Base-by-base conservation (phyloP, 2,329 filamentous ascomycete species). In the Fusarium oligoseptatum region DNA sequence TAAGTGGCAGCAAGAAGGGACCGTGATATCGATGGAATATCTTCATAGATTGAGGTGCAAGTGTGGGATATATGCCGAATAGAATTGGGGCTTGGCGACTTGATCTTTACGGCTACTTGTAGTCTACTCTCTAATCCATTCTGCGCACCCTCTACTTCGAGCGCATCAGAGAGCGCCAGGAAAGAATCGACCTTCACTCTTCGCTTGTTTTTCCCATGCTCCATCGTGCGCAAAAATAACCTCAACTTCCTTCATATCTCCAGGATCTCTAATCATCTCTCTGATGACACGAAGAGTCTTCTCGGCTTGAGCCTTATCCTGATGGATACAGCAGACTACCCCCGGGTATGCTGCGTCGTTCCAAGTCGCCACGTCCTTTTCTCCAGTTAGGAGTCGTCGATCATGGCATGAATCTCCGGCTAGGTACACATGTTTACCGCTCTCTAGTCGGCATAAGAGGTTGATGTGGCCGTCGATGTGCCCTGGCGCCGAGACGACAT, bases 171-270 rank as follows among this genome's bases (percentile, higher is more conserved):
- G 27, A n/a, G 36, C 29, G 9, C 61, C 61, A 4, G 61, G 61
- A 11, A 64, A 64, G 32, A 64, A 56, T 6, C 61, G 24, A 3
- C 48, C 34, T 4, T 56, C 12, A 24, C 11, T 27, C 34, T 32
- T 32, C 3, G 61, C 61, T 27, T n/a, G 20, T 20, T 56, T 55
- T 57, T 58, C 67, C 70, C 70, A 72, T 1, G 10, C 67, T 2
- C 15, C 32, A 60, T 72, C 70, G n/a, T 72, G 70, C 1, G 70
- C 70, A 34, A 72, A 67, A 17, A 72, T 32, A 15, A 72, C 64
- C 22, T 72, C 67, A 5, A 72, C 20, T 8, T 37, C n/a, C 7
- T 17, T 48, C 29, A 66, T 15, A 5, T 62, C 45, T 3, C 52
- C 55, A 9, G 52, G 52, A 12, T 64, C 55, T n/a, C 39, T 24